Conservation (phyloP, 2,329 filamentous ascomycete genomes). For the Fusarium sp. region DNA sequence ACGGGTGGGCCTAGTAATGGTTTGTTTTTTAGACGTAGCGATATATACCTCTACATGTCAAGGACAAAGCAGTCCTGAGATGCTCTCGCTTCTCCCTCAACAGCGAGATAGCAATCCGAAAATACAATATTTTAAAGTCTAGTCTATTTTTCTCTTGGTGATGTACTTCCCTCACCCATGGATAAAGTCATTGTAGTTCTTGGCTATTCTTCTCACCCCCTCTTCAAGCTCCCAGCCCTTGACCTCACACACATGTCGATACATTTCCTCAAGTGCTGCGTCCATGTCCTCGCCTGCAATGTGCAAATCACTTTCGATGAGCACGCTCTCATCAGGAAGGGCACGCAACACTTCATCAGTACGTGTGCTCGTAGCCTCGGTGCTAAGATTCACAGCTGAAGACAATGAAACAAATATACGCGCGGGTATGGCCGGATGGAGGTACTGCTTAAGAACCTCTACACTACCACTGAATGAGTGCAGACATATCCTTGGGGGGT, state of each 20-base stretch:
- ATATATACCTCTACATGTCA: neutral
- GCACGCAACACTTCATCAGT: slow-evolving; percentile 75
- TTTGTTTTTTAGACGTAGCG: neutral
- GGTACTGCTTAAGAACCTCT: slow-evolving; percentile 82
- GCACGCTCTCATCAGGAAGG: slow-evolving; percentile 80
- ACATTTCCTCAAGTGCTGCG: slow-evolving; percentile 76
- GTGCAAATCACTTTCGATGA: slow-evolving; percentile 93
- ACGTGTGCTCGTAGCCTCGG: slow-evolving; percentile 56
- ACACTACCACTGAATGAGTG: slow-evolving; percentile 90
- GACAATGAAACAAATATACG: slow-evolving; percentile 92
- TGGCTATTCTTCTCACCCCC: slow-evolving; percentile 74
- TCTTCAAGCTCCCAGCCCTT: slow-evolving; percentile 82
- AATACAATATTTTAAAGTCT: slow-evolving; percentile 13
- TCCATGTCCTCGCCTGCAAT: slow-evolving; percentile 87
- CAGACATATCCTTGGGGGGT: slow-evolving; percentile 89
- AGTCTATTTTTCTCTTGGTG: neutral
- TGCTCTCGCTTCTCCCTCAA: slow-evolving; percentile 11
- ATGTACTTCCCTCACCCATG: slow-evolving; percentile 62
- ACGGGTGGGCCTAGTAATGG: slow-evolving; percentile 3
- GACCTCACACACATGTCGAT: slow-evolving; percentile 79
- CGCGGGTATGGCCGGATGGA: slow-evolving; percentile 77
- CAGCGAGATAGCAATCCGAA: slow-evolving; percentile 32
- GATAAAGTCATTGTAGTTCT: slow-evolving; percentile 83
- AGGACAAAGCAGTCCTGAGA: neutral
- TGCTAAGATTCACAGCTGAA: slow-evolving; percentile 79